A percentile compares a stretch with the other conserved stretches of the same genome.
Evolutionary conservation across 495 filamentous ascomycete species (phyloP).

Genomic region (Aspergillus ellipticus): DNA sequence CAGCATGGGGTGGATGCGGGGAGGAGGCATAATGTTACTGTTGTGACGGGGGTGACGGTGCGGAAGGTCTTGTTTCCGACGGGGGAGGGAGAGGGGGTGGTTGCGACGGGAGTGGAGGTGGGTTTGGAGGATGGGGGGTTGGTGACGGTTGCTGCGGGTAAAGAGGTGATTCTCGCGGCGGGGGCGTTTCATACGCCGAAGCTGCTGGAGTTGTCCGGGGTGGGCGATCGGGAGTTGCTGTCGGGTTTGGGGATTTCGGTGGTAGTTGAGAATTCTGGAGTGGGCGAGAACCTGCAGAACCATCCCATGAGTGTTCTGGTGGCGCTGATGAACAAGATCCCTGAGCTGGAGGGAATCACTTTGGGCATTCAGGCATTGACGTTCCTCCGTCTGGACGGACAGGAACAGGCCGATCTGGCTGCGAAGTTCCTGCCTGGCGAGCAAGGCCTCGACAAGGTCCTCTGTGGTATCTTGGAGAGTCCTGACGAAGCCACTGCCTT

Average conservation of each 20-base stretch:
- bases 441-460: not conserved
- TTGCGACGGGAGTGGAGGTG: slow-evolving; percentile 32
- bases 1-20: slow-evolving; percentile 37
- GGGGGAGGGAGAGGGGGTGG: not conserved
- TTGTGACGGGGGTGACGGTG: slow-evolving; percentile 46
- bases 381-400: not conserved
- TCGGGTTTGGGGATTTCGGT: not conserved
- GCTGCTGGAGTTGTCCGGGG: slow-evolving; percentile 51
- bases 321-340: not conserved
- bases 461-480: not conserved
- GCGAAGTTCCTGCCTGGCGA: not conserved
- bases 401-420: not conserved
- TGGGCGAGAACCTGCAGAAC: not conserved
- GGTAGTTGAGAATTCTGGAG: not conserved
- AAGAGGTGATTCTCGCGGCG: slow-evolving; percentile 52
- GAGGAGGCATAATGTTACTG: slow-evolving; percentile 37
- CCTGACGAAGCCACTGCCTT: not conserved
- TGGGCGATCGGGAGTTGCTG: slow-evolving; percentile 22
- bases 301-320: not conserved
- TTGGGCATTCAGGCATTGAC: not conserved
- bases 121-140: not conserved
- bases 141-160: slow-evolving; percentile 10
- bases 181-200: slow-evolving; percentile 53
- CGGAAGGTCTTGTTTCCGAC: slow-evolving; percentile 32
- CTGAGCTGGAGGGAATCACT: not conserved